A percentile compares a stretch with the other conserved stretches of the same genome.
Evolutionary conservation across 495 filamentous ascomycete genomes (phyloP).

Genomic region (Lasiosphaeria miniovina): DNA sequence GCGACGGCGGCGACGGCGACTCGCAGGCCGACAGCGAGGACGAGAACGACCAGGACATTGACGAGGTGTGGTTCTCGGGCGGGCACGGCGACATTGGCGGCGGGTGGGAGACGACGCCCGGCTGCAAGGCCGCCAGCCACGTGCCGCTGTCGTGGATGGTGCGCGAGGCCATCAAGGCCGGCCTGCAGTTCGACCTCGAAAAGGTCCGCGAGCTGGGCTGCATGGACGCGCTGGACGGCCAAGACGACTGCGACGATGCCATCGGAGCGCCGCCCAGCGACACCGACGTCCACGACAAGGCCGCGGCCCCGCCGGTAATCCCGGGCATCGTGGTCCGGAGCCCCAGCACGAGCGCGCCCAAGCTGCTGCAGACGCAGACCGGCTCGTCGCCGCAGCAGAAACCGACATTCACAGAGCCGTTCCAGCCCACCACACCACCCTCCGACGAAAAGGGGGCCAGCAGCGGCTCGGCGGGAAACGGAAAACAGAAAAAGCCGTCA

Average conservation of each 20-base stretch:
- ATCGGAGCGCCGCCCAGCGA: not conserved
- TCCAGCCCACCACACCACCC: not conserved
- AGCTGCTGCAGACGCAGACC: conserved; percentile 19
- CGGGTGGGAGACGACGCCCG: conserved; percentile 65
- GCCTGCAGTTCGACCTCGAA: conserved; percentile 64
- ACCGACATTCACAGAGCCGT: conserved; percentile 11
- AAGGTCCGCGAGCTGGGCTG: conserved; percentile 67
- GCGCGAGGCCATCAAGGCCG: conserved; percentile 70
- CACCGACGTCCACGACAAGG: conserved; percentile 7
- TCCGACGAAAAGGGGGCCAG: no score
- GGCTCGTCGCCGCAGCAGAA: not conserved
- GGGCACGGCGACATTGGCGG: conserved; percentile 83
- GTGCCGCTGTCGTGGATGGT: conserved; percentile 83
- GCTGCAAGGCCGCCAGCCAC: conserved; percentile 64
- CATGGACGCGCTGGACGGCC: conserved; percentile 32
- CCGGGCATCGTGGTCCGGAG: conserved; percentile 38
- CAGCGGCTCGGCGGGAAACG: no score
- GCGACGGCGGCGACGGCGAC: conserved; percentile 25
- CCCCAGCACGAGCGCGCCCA: conserved; percentile 28
- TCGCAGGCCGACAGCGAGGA: conserved; percentile 60
- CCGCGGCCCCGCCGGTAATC: conserved; percentile 11
- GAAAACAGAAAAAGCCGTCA: no score
- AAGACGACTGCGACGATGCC: not conserved
- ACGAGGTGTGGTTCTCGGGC: conserved; percentile 82
- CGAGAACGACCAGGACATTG: conserved; percentile 65